phyloP scores from a whole-genome alignment of 495 filamentous ascomycete species.

The Tuber borchii region DNA sequence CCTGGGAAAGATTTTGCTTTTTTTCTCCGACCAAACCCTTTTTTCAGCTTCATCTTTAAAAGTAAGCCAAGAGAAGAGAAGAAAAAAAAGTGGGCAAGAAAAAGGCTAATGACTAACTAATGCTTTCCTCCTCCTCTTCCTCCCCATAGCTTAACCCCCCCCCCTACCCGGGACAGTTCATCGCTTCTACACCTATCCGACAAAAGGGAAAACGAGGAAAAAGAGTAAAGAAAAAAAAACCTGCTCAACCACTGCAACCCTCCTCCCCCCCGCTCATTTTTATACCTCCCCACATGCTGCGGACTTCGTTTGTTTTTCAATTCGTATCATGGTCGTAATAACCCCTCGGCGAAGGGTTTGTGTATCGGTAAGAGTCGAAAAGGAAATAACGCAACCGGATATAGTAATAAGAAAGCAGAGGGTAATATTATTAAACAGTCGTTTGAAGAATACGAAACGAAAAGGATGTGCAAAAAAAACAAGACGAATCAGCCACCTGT shows the following conservation, averaged over 20 bases:
- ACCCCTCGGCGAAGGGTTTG: constrained; percentile 20
- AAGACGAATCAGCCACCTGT: constrained; percentile 28
- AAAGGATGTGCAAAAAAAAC: constrained; percentile 16
- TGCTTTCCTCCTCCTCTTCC: background rate
- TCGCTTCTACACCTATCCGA: constrained; percentile 30
- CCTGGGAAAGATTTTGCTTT: background rate
- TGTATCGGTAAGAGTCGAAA: constrained; percentile 41
- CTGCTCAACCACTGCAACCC: constrained; percentile 21
- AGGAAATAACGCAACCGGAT: constrained; percentile 37
- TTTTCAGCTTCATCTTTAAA: background rate
- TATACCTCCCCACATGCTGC: constrained; percentile 35
- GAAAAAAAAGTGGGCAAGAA: background rate
- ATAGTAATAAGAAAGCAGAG: constrained; percentile 24
- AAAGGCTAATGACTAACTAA: constrained; percentile 4
- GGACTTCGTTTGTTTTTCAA: constrained; percentile 35
- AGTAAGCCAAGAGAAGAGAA: background rate
- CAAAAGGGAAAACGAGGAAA: background rate
- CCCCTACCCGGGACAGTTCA: constrained; percentile 30
- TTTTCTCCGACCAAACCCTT: background rate
- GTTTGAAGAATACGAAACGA: constrained; percentile 35
- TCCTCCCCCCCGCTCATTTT: constrained; percentile 15
- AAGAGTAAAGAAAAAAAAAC: constrained; percentile 21
- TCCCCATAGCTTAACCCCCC: background rate
- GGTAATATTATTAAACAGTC: constrained; percentile 42
- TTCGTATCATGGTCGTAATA: constrained; percentile 40